Conservation (phyloP, 768 basidiomycete species). For the Pisolithus microcarpus region DNA sequence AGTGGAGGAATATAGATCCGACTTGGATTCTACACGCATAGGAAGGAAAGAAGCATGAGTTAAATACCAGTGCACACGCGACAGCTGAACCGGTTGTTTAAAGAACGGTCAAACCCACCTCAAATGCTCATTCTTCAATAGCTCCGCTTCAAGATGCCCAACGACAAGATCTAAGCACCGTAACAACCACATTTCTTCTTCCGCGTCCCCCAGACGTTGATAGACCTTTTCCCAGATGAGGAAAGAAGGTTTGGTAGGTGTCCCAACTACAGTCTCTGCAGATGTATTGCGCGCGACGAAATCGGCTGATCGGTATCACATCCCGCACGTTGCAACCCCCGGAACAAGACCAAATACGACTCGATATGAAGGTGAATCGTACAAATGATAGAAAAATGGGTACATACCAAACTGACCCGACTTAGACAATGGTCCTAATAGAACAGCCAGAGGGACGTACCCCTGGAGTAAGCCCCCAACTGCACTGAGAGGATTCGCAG, state of each 20-base stretch:
- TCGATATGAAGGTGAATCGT: conserved; percentile 2
- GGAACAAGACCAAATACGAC: conserved; percentile 6
- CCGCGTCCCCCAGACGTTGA: conserved; percentile 52
- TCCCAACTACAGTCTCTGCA: conserved; percentile 38
- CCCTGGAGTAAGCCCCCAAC: conserved; percentile 73
- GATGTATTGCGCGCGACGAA: conserved; percentile 41
- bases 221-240: conserved; percentile 85
- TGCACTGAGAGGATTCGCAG: conserved; percentile 51
- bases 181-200: conserved; percentile 73
- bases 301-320: conserved; percentile 31
- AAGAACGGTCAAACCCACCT: conserved; percentile 31
- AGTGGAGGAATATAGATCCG: conserved; percentile 61
- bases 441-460: conserved; percentile 64
- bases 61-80: not conserved
- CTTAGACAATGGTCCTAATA: conserved; percentile 54
- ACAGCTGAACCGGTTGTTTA: not conserved
- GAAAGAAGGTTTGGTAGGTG: conserved; percentile 72
- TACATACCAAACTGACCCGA: conserved; percentile 49
- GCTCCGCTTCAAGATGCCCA: conserved; percentile 39
- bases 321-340: too few relatives aligned
- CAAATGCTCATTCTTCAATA: conserved; percentile 46
- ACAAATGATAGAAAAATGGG: conserved; percentile 2
- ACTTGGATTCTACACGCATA: conserved; percentile 48
- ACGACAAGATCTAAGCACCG: conserved; percentile 51
- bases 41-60: not conserved